Evolutionary conservation across 768 basidiomycete species (phyloP), one percentile per base, ranked within the genome.

Genomic region (Pleurotus eryngii): DNA sequence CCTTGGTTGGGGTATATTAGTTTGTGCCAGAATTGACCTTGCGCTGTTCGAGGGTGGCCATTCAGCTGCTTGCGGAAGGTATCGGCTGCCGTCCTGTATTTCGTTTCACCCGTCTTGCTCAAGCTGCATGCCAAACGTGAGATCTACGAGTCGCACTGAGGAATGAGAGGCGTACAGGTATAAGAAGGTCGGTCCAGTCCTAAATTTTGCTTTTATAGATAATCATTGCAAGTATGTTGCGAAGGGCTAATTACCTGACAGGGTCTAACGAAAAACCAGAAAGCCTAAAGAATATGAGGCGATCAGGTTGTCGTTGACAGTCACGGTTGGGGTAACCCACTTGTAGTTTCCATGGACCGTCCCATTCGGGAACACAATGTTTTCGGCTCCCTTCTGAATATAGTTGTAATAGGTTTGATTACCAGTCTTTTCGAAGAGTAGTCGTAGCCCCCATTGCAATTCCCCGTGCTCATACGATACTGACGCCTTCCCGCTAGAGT

Each of bases 1-100:
- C 77, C 77, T 73, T 79, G 73, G 58, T 79, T 75, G 6, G 70
- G 67, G 60, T 77, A 77, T 30, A 55, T 70, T 2, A 71, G 62
- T 57, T 77, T 77, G 65, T 79, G 77, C 77, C 78, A 78, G 60
- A 78, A 78, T 57, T 76, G 76, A 6, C 78, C 77, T 63, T 78
- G 67, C 0, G 68, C 69, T 14, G 76, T 79, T 15, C 78, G 76
- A 20, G 77, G 75, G 57, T 79, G 77, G 9, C 60, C 66, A 59
- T 76, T 63, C 8, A 79, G 66, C 61, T 79, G 79, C 11, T 51
- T 49, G 7, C 73, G 69, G 64, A 70, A 77, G 14, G 55, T 72
- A 54, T 74, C 71, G 27, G 76, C 74, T 0, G 77, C 78, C 14
- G 55, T 71, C 57, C 75, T 78, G 64, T 73, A 79, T 58, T 78